These are phyloP conservation scores for Coprinopsis strossmayeri DNA, from an alignment of 768 basidiomycete genomes.

Conservation along the genomic window DNA sequence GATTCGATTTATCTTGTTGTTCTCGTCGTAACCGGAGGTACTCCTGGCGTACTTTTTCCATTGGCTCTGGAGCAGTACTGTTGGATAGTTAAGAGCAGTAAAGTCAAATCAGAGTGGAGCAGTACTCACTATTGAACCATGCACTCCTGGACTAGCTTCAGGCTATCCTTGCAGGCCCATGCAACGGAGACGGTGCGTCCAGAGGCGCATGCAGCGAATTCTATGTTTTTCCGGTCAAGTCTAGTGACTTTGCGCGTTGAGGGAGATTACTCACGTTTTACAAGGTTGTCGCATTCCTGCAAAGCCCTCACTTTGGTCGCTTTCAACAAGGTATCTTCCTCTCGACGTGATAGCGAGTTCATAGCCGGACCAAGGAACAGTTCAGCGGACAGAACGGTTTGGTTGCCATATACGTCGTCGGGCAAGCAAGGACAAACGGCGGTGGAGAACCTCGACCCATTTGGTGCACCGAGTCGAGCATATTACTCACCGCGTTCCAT, in stretches of 20 bases:
- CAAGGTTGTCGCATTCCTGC: conserved; percentile 68
- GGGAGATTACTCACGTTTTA: conserved; percentile 49
- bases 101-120: not conserved
- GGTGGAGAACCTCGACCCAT: not conserved
- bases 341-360: conserved; percentile 81
- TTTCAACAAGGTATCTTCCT: conserved; percentile 83
- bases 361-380: conserved; percentile 28
- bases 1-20: conserved; percentile 11
- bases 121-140: conserved; percentile 72
- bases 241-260: not conserved
- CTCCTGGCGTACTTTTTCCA: conserved; percentile 66
- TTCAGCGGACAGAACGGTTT: conserved; percentile 6
- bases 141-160: conserved; percentile 68
- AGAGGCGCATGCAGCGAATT: conserved; percentile 77
- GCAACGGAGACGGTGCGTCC: conserved; percentile 80
- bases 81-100: not conserved
- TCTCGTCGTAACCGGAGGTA: conserved; percentile 62
- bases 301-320: conserved; percentile 74
- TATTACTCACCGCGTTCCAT: not conserved
- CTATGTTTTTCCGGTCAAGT: conserved; percentile 30
- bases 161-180: conserved; percentile 73
- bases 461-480: not conserved
- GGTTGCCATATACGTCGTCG: not conserved
- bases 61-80: conserved; percentile 69
- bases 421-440: conserved; percentile 1